Percentiles rank a stretch among this genome's conserved stretches.
phyloP scores from a whole-genome alignment of 225 moss, liverwort and hornwort species.

The Pleurozium schreberi region DNA sequence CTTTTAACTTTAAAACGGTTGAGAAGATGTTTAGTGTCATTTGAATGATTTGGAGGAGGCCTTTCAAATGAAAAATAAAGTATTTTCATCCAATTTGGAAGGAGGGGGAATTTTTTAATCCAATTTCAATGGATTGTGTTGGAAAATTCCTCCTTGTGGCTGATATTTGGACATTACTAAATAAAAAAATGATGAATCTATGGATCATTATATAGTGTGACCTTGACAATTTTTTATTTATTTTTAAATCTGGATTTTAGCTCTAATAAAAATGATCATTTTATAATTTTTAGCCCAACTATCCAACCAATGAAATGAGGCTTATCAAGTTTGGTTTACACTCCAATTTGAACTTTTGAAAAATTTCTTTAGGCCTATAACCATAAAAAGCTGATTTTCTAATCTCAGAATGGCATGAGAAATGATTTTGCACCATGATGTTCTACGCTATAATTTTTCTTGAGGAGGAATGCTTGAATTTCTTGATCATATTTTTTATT shows the following conservation, averaged over 20 bases:
- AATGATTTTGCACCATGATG: neutral
- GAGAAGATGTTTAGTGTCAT: neutral
- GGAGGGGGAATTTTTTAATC: accelerated
- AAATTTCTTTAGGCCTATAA: neutral
- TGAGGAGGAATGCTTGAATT: too few species aligned
- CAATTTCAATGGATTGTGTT: neutral
- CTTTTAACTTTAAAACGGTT: accelerated
- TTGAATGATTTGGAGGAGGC: neutral
- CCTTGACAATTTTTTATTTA: too few species aligned
- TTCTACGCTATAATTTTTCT: neutral
- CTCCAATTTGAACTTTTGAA: neutral
- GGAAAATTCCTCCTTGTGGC: too few species aligned
- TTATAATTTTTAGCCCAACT: neutral
- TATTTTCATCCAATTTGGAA: too few species aligned
- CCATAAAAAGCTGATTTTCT: neutral
- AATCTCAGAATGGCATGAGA: accelerated
- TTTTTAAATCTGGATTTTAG: neutral
- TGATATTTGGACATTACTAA: neutral
- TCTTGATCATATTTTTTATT: neutral
- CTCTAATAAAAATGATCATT: neutral
- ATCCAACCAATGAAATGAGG: neutral
- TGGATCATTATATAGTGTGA: accelerated
- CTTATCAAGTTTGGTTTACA: neutral
- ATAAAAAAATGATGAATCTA: neutral
- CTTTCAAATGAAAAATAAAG: neutral